Percentiles rank a stretch among this genome's conserved stretches.
phyloP scores from a whole-genome alignment of 2,329 filamentous ascomycete species.

The Myriosclerotinia curreyana region DNA sequence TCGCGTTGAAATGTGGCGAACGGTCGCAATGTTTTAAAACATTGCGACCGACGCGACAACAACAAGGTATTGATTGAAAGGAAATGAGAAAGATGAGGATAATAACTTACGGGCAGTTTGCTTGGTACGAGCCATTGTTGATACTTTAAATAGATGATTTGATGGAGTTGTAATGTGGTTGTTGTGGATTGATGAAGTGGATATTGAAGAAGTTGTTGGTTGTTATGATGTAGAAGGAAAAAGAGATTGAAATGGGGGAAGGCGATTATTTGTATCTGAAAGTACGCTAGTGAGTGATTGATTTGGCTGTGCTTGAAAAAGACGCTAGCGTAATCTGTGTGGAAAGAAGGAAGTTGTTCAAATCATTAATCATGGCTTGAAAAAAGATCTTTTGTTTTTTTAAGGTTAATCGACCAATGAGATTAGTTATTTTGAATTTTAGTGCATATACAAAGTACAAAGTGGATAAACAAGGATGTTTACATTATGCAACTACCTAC shows the following conservation, averaged over 20 bases:
- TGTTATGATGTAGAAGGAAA: constrained; percentile 37
- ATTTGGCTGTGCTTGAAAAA: constrained; percentile 23
- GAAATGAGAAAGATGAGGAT: not conserved
- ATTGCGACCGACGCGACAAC: constrained; percentile 33
- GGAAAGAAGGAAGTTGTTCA: constrained; percentile 17
- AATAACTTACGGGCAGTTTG: constrained; percentile 27
- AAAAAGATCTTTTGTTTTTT: constrained; percentile 17
- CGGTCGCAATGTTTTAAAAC: constrained; percentile 25
- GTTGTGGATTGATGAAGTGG: constrained; percentile 28
- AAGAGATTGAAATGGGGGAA: constrained; percentile 35
- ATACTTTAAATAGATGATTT: constrained; percentile 24
- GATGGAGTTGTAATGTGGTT: constrained; percentile 23
- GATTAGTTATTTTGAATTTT: constrained; percentile 12
- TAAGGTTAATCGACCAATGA: constrained; percentile 26
- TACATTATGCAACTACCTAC: constrained; percentile 3
- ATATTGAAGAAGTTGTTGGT: constrained; percentile 29
- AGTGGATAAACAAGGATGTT: not conserved
- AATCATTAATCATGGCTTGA: not conserved
- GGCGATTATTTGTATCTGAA: constrained; percentile 38
- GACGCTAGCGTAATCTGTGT: constrained; percentile 8
- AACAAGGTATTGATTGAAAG: constrained; percentile 5
- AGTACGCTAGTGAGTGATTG: constrained; percentile 35
- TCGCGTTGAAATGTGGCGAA: constrained; percentile 23
- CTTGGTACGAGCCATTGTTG: constrained; percentile 44
- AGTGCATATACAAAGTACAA: not conserved